Evolutionary conservation across 2,329 filamentous ascomycete genomes (phyloP).

Genomic region (Ascomycota sp.): DNA sequence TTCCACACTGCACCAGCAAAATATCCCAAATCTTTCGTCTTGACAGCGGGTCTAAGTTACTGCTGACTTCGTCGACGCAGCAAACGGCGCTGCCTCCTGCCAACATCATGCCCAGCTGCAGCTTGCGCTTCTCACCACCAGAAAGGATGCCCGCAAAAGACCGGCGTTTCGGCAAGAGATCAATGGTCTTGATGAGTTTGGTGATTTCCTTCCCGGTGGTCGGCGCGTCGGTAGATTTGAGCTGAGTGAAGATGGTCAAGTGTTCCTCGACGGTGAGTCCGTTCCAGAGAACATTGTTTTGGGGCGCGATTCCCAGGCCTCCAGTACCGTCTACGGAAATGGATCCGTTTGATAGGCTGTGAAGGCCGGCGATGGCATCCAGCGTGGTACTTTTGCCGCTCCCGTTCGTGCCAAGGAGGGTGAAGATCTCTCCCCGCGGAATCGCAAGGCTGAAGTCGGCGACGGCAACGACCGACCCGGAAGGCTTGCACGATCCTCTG

Average conservation of each 20-base stretch:
- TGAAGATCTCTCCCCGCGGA: conserved; percentile 62
- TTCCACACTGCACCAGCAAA: conserved; percentile 62
- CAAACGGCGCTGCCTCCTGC: conserved; percentile 76
- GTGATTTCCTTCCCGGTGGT: conserved; percentile 39
- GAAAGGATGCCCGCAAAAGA: conserved; percentile 61
- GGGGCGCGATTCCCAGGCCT: conserved; percentile 70
- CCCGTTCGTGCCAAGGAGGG: conserved; percentile 74
- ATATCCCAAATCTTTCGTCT: conserved; percentile 91
- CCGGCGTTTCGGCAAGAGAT: conserved; percentile 53
- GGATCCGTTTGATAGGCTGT: conserved; percentile 51
- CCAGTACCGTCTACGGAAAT: conserved; percentile 63
- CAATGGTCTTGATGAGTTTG: conserved; percentile 47
- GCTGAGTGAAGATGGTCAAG: conserved; percentile 59
- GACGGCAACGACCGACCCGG: conserved; percentile 56
- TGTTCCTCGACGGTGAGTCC: conserved; percentile 74
- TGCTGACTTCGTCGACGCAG: conserved; percentile 80
- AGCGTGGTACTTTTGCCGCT: conserved; percentile 81
- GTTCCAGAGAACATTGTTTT: conserved; percentile 90
- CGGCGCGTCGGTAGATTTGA: conserved; percentile 43
- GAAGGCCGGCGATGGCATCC: conserved; percentile 69
- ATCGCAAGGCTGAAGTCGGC: conserved; percentile 51
- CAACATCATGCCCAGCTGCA: conserved; percentile 89
- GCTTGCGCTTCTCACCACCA: conserved; percentile 78
- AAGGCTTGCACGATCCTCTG: conserved; percentile 11
- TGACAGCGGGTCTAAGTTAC: conserved; percentile 70